Conservation (phyloP, 805 yeast genomes). For the Saturnispora zaruensis region DNA sequence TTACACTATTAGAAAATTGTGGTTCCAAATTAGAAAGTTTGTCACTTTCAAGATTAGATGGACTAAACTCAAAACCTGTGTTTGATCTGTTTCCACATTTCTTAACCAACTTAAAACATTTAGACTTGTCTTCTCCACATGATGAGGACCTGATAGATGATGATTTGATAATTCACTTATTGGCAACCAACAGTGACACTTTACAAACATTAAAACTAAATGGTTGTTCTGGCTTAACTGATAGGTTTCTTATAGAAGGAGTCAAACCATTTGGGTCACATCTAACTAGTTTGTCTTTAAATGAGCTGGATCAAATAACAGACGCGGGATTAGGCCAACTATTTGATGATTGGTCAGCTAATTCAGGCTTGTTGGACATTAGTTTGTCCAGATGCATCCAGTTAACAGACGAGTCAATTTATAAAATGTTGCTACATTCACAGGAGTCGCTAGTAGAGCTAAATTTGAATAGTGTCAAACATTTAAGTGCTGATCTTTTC, state of each 20-base stretch:
- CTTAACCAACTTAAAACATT: slow-evolving; percentile 41
- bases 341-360: slow-evolving; percentile 47
- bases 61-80: slow-evolving; percentile 47
- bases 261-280: slow-evolving; percentile 47
- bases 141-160: slow-evolving; percentile 60
- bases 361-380: slow-evolving; percentile 52
- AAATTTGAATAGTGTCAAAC: slow-evolving; percentile 64
- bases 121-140: slow-evolving; percentile 64
- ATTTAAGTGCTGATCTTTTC: slow-evolving; percentile 44
- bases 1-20: slow-evolving; percentile 53
- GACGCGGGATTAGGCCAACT: slow-evolving; percentile 56
- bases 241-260: slow-evolving; percentile 49
- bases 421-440: slow-evolving; percentile 54
- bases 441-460: slow-evolving; percentile 58
- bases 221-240: slow-evolving; percentile 70
- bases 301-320: slow-evolving; percentile 53
- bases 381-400: slow-evolving; percentile 58
- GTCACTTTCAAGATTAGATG: slow-evolving; percentile 63
- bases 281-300: slow-evolving; percentile 51
- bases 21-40: slow-evolving; percentile 48
- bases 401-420: slow-evolving; percentile 54
- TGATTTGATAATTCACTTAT: slow-evolving; percentile 50
- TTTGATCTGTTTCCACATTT: slow-evolving; percentile 61
- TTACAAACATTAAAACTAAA: slow-evolving; percentile 52
- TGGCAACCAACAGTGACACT: slow-evolving; percentile 55